Evolutionary conservation across 2,329 filamentous ascomycete genomes (phyloP), one percentile per base, ranked within the genome.

Genomic region (Lasiodiplodia hormozganensis): DNA sequence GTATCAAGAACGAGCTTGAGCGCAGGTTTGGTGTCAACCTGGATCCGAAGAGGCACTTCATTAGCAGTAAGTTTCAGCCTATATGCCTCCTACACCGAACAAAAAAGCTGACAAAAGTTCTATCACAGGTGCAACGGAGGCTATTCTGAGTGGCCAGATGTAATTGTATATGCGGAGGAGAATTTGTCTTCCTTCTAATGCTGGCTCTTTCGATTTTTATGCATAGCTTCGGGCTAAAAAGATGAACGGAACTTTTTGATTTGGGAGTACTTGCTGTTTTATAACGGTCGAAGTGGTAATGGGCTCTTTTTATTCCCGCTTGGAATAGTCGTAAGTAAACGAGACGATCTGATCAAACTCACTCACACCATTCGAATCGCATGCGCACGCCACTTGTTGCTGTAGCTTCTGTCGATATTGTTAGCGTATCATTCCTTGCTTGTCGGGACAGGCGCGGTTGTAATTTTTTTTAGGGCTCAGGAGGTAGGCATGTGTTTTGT

Each of bases 1-100:
- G 92, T 74, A 92, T 99, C 81, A 98, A 98, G 86, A 83, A 88
- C 73, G 96, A 99, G 83, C 83, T 99, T 69, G 96, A 99, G 85
- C 89, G 89, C 76, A 88, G 78, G 71, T 99, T 99, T 76, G 92
- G 92, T 70, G 90, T 97, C 71, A 88, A 90, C 69, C 86, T 99
- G 69, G 94, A 98, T 78, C 85, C 89, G 66, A 96, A 93, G 86
- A 91, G 94, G 81, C 89, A 92, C 69, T 99, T 97, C 81, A 98
- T 99, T 72, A 82, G 82, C 43, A 82, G 67, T 68, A 60, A 62
- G 65, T 68, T 53, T 11, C n/a, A 21, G 2, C 18, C 14, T 4
- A 40, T 12, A 16, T 23, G 21, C 11, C 25, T 16, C 21, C 6
- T n/a, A 38, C 7, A 5, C 28, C 12, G 36, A 38, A 16, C 38